Conservation (phyloP, 148 eudicot genomes). For the Amaranthus hypochondriacus region DNA sequence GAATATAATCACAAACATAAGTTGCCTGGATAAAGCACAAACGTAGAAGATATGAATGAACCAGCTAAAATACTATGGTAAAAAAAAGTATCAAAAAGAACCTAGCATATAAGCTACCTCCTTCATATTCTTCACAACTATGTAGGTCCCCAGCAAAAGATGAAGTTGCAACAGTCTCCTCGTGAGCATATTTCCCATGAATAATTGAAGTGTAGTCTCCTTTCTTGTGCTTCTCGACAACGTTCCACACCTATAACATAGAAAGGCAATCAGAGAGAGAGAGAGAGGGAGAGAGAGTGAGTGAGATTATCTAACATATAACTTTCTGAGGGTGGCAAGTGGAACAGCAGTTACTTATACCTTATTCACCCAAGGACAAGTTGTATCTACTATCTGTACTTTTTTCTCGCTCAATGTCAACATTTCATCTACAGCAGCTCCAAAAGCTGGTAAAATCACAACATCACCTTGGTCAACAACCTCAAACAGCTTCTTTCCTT, state of each 20-base stretch:
- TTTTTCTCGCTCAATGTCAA: conserved; percentile 63
- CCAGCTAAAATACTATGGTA: background rate
- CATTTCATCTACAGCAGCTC: conserved; percentile 98
- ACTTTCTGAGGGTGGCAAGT: conserved; percentile 2
- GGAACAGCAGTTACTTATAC: conserved; percentile 34
- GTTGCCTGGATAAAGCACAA: conserved; percentile 50
- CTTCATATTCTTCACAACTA: conserved; percentile 77
- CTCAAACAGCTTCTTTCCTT: conserved; percentile 79
- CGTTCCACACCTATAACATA: conserved; percentile 71
- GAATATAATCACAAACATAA: conserved; percentile 92
- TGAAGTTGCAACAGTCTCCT: conserved; percentile 95
- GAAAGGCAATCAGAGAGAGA: background rate
- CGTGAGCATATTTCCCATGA: conserved; percentile 92
- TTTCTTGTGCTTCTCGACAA: conserved; percentile 93
- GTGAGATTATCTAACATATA: conserved; percentile 1
- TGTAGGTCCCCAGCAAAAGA: conserved; percentile 85
- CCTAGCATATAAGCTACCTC: conserved; percentile 49
- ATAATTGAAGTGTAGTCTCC: conserved; percentile 94
- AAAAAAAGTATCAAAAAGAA: conserved; percentile 2
- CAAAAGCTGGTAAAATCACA: conserved; percentile 95
- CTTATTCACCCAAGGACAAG: conserved; percentile 98
- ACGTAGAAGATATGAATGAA: conserved; percentile 13
- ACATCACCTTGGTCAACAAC: conserved; percentile 79
- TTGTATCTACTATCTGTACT: conserved; percentile 96
- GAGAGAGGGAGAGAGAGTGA: background rate